These are phyloP conservation scores for Themeda triandra DNA, from an alignment of 176 grass and related monocot genomes.

Conservation along the genomic window DNA sequence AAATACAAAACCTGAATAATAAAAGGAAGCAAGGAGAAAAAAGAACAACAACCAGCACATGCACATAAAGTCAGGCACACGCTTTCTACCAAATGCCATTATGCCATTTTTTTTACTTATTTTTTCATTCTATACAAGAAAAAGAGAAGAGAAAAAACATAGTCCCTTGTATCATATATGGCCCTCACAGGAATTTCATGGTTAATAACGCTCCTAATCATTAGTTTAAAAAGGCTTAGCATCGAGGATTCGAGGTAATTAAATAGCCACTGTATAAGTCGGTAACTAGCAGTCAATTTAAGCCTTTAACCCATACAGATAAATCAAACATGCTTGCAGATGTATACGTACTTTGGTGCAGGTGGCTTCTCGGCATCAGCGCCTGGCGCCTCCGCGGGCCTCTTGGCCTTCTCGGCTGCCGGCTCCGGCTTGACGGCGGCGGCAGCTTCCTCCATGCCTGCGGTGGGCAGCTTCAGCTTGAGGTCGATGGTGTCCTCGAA, in stretches of 20 bases:
- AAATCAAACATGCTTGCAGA: neutral
- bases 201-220: neutral
- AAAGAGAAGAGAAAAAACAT: neutral
- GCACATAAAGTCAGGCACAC: slow-evolving; percentile 4
- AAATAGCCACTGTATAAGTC: neutral
- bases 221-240: neutral
- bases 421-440: slow-evolving; percentile 25
- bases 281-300: neutral
- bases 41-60: slow-evolving; percentile 13
- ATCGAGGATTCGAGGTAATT: neutral
- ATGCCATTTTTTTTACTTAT: neutral
- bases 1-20: slow-evolving; percentile 1
- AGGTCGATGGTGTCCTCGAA: slow-evolving; percentile 87
- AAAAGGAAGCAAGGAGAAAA: neutral
- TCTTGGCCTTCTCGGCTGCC: slow-evolving; percentile 52
- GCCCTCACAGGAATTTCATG: neutral
- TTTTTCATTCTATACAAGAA: neutral
- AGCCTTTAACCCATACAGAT: neutral
- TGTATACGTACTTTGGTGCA: slow-evolving; percentile 65
- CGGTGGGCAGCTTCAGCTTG: slow-evolving; percentile 76
- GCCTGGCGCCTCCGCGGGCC: slow-evolving; percentile 26
- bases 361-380: slow-evolving; percentile 72
- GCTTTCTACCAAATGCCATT: slow-evolving; percentile 14
- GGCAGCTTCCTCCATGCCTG: slow-evolving; percentile 48
- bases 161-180: neutral